Evolutionary conservation across 768 basidiomycete species (phyloP).

Genomic region (Boletus huronensis): DNA sequence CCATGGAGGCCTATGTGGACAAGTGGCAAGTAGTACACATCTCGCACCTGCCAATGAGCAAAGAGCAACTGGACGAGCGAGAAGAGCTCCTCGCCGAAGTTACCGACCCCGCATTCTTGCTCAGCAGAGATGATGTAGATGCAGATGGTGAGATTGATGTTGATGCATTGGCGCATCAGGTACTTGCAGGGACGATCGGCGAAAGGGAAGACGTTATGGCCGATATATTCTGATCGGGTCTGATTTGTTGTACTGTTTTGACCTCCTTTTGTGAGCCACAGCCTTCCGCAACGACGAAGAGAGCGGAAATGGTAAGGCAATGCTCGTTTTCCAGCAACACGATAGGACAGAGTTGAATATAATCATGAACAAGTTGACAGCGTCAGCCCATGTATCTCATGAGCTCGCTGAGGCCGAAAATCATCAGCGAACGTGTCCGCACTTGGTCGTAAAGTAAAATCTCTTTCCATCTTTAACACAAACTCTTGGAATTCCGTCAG

Average conservation of each 20-base stretch:
- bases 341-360: neutral
- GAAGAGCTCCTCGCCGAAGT: slow-evolving; percentile 77
- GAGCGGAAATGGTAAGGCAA: neutral
- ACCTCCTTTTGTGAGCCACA: neutral
- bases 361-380: neutral
- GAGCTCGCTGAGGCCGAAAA: slow-evolving; percentile 1
- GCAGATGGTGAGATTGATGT: slow-evolving; percentile 55
- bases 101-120: slow-evolving; percentile 59
- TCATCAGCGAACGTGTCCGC: neutral
- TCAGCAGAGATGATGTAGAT: slow-evolving; percentile 45
- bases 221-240: slow-evolving; percentile 31
- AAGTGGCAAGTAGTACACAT: slow-evolving; percentile 83
- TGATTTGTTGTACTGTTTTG: slow-evolving; percentile 1
- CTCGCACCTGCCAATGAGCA: slow-evolving; percentile 64
- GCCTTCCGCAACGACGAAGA: neutral
- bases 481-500: neutral
- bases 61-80: slow-evolving; percentile 76
- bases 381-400: neutral
- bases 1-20: slow-evolving; percentile 68
- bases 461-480: neutral
- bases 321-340: neutral
- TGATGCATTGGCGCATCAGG: slow-evolving; percentile 62
- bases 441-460: too few species aligned
- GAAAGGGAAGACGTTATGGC: slow-evolving; percentile 37
- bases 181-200: slow-evolving; percentile 41